Base-by-base conservation (phyloP, 768 basidiomycete species). In the Tephrocybe sp. region DNA sequence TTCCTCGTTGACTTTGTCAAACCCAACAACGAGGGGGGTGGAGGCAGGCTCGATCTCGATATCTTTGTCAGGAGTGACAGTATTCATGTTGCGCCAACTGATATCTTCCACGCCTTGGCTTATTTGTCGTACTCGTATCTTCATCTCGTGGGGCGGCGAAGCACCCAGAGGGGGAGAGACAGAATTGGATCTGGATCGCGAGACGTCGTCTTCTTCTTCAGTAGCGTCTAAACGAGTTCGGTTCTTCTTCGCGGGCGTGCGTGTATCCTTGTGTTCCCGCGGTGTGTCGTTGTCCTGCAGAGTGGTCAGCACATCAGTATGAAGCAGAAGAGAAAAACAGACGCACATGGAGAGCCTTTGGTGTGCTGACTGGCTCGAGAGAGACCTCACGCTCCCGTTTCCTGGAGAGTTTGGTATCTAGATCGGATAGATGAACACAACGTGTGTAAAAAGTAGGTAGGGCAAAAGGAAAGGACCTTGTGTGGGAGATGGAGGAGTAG, bases 331-430 rank as follows among this genome's bases (percentile, higher is more conserved):
- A 25, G 47, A 40, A 43, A 47, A 53, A 47, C 49, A 59, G 54
- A 66, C 67, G 68, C 55, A 77, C 76, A 52, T 59, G 34, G 32
- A 49, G 49, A 18, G 72, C 67, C 57, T 70, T 74, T 35, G 82
- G 77, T 2, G 78, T 74, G 36, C 75, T 73, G 51, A 64, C 71
- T 50, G 88, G 87, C 65, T 92, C 89, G 27, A 86, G 67, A 22
- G 89, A 92, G 19, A 85, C 80, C 66, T 90, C 88, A 28, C 89
- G 74, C 65, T 89, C 87, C 55, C 89, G 77, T 67, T 92, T 92
- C 64, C 78, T 78, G 19, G 86, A 82, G 38, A 72, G 64, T 53
- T 73, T 81, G 57, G 74, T 64, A 44, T 77, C 78, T 76, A 54
- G 53, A 56, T 56, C 54, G 55, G 51, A 57, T 53, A 50, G 53